Evolutionary conservation across 1,284 basidiomycete species (phyloP), one percentile per base, ranked within the genome.

Genomic region (Moesziomyces sp.): DNA sequence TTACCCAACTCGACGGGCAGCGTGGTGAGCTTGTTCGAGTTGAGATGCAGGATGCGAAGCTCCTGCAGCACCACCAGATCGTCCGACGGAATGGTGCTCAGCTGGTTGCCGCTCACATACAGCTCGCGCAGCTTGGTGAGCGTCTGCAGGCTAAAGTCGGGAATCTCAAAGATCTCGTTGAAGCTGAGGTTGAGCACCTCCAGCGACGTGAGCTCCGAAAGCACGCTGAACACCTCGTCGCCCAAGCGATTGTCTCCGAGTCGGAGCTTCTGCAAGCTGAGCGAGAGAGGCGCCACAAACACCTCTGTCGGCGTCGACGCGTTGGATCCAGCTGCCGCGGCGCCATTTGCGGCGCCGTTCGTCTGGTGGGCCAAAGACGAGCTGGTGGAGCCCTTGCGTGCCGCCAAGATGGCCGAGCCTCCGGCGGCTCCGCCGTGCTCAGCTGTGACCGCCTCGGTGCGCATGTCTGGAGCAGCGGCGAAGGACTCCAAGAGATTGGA

Each of bases 1-100:
- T 93, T 92, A 38, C 91, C 91, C 46, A 99, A 86, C 84, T 98
- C 96, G 52, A 92, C 90, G 1, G 96, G 97, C 6, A 99, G 86
- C 18, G 93, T 96, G 84, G 93, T 93, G 44, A 99, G 86, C 84
- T 91, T 92, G 86, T 99, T 99, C 34, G 94, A 94, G 79, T 99
- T 99, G 78, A 99, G 84, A 84, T 93, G 96, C 23, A 99, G 86
- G 49, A 80, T 78, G 30, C 74, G 63, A 11, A 84, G 76, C 52
- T 77, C 71, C 53, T 71, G 58, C 21, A 84, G 65, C 18, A 75
- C 72, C 48, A 71, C 75, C 28, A 84, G 52, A 46, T 83, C 82
- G 30, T 84, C 96, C 14, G 92, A 90, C 0, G 96, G 96, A 45
- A 99, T 87, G 65, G 89, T 92, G 24, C 92, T 93, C 70, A 99